These are phyloP conservation scores for Coemansia asiatica DNA, from an alignment of 192 early-diverging fungal species.

Conservation along the genomic window DNA sequence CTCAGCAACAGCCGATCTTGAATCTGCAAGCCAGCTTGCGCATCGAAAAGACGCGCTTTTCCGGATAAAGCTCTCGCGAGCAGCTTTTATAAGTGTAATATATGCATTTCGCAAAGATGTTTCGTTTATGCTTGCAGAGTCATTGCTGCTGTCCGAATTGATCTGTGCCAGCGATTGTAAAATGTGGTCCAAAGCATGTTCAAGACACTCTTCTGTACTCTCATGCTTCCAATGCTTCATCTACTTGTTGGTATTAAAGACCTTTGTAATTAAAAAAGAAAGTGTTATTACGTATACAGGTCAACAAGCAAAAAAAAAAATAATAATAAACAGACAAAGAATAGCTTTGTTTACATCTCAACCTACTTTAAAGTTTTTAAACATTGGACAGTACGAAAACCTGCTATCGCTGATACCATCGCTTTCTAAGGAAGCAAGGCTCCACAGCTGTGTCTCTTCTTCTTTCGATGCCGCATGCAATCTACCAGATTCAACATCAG, in stretches of 20 bases:
- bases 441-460: constrained; percentile 16
- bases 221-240: constrained; percentile 14
- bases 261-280: no score
- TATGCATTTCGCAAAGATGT: constrained; percentile 22
- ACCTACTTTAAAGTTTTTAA: constrained; percentile 34
- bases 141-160: neutral
- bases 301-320: neutral
- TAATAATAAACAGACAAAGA: no score
- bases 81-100: constrained; percentile 18
- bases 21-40: constrained; percentile 16
- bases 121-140: neutral
- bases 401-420: neutral
- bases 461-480: no score
- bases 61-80: constrained; percentile 16
- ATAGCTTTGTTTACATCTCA: neutral
- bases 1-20: neutral
- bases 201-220: constrained; percentile 15
- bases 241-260: constrained; percentile 15
- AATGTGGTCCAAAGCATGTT: constrained; percentile 12
- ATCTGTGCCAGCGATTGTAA: constrained; percentile 11
- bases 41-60: constrained; percentile 15
- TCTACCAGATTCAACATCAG: neutral
- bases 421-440: constrained; percentile 15
- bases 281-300: neutral
- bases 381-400: constrained; percentile 25